These are phyloP conservation scores for Lasiodiplodia sp. DNA, from an alignment of 2,329 filamentous ascomycete species.

Conservation along the genomic window DNA sequence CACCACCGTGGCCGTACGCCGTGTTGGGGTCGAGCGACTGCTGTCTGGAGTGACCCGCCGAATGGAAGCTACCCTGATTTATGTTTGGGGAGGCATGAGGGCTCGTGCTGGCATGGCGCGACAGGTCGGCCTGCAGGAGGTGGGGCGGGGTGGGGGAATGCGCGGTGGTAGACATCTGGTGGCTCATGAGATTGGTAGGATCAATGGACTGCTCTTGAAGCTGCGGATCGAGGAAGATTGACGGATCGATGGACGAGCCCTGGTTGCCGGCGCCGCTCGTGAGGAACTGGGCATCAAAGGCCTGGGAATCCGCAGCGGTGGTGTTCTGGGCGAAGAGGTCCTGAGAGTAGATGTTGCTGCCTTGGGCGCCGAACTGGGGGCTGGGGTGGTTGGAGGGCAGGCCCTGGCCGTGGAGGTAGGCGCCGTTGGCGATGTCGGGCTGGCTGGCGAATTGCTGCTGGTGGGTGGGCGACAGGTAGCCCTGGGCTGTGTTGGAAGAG, in stretches of 20 bases:
- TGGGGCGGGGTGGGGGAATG: conserved; percentile 64
- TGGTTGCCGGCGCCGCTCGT: conserved; percentile 60
- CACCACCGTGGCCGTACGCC: conserved; percentile 63
- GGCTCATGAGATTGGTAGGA: conserved; percentile 55
- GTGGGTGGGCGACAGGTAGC: conserved; percentile 49
- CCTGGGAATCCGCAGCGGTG: conserved; percentile 34
- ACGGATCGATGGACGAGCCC: conserved; percentile 66
- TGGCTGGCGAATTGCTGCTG: conserved; percentile 54
- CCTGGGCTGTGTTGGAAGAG: conserved; percentile 55
- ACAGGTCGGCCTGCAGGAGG: conserved; percentile 61
- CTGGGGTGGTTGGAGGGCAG: conserved; percentile 63
- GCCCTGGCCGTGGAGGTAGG: conserved; percentile 50
- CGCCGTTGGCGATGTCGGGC: conserved; percentile 50
- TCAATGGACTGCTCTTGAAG: conserved; percentile 55
- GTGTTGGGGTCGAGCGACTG: conserved; percentile 68
- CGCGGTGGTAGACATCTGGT: conserved; percentile 59
- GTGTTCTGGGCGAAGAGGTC: conserved; percentile 44
- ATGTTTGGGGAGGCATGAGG: conserved; percentile 62
- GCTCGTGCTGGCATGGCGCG: conserved; percentile 60
- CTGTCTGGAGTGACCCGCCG: conserved; percentile 65
- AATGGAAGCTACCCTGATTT: conserved; percentile 60
- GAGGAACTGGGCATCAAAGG: conserved; percentile 58
- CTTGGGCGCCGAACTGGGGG: conserved; percentile 49
- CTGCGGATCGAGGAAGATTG: conserved; percentile 62
- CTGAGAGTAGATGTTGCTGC: conserved; percentile 43